Percentiles rank a stretch among this genome's conserved stretches.
These are phyloP conservation scores for Fusarium subglutinans DNA, from an alignment of 2,329 filamentous ascomycete species.

Conservation along the genomic window DNA sequence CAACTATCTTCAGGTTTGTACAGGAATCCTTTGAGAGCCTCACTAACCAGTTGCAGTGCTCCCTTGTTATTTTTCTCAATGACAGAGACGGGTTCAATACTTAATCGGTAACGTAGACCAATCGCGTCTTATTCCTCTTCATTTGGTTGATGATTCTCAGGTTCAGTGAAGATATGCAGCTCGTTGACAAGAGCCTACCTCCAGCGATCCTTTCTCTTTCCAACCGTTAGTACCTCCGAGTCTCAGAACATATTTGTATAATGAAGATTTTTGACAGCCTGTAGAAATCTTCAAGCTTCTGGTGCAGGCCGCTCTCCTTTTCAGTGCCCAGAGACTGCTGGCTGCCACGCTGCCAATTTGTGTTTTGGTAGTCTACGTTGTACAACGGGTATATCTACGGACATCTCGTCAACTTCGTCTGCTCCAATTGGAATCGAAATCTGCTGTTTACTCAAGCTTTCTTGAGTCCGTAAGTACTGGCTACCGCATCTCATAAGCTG, in stretches of 20 bases:
- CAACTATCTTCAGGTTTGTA: neutral
- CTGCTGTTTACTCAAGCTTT: neutral
- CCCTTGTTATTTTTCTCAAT: neutral
- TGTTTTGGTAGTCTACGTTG: neutral
- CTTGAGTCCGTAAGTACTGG: neutral
- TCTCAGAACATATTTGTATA: accelerated
- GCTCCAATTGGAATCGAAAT: neutral
- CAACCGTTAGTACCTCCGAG: neutral
- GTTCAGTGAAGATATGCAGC: neutral
- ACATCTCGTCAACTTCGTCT: neutral
- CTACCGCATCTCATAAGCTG: accelerated
- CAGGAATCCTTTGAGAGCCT: neutral
- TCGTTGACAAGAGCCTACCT: neutral
- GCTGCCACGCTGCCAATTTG: neutral
- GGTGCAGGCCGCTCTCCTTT: neutral
- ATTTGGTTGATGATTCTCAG: neutral
- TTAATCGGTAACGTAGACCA: neutral
- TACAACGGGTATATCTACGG: neutral
- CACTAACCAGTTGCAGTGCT: neutral
- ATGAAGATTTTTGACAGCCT: neutral
- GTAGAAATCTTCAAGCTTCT: neutral
- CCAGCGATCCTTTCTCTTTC: neutral
- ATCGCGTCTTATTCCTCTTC: accelerated
- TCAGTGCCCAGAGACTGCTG: neutral
- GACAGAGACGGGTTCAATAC: neutral